Base-by-base conservation (phyloP, 2,329 filamentous ascomycete species). In the Beauveria sp. region DNA sequence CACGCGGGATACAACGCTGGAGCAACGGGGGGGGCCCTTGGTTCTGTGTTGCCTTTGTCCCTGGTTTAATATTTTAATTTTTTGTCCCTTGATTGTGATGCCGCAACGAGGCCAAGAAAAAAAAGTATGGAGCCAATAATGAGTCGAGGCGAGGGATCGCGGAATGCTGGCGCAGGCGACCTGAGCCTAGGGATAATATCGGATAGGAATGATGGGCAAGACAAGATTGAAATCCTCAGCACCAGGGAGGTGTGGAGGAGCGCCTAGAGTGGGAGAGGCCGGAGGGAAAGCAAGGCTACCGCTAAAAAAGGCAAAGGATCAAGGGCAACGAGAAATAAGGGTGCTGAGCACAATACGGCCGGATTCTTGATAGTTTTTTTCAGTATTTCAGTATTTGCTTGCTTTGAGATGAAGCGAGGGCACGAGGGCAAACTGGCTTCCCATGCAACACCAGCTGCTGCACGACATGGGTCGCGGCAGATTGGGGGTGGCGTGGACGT, bases 191-290 rank as follows among this genome's bases (percentile, higher is more conserved):
- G 63, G 56, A 66, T 62, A 62, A 65, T 55, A 54, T 60, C 57
- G 64, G 63, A 63, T 66, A 69, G 70, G 73, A 74, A 74, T 75
- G 73, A 70, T 63, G 70, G 65, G 68, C 72, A 68, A 75, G 73
- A 74, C 73, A 74, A 65, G 64, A 59, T 58, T 53, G 22, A n/a
- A 52, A 38, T 22, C n/a, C 18, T 8, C 18, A 43, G 34, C 20
- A 38, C 46, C 45, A 59, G 31, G 31, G 56, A 43, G 38, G 34
- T 18, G 24, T n/a, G 31, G 22, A 40, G 45, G 40, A 34, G 31
- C 12, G 31, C 31, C 31, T 34, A 34, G 10, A 34, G 16, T 20
- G 49, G 18, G 24, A 34, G 49, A 51, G 46, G 43, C 43, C 42
- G n/a, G 12, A 28, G 16, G 26, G n/a, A 49, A 26, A 18, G 24